Evolutionary conservation across 176 grass and related monocot genomes (phyloP), one percentile per base, ranked within the genome.

Genomic region (Bothriochloa decipiens): DNA sequence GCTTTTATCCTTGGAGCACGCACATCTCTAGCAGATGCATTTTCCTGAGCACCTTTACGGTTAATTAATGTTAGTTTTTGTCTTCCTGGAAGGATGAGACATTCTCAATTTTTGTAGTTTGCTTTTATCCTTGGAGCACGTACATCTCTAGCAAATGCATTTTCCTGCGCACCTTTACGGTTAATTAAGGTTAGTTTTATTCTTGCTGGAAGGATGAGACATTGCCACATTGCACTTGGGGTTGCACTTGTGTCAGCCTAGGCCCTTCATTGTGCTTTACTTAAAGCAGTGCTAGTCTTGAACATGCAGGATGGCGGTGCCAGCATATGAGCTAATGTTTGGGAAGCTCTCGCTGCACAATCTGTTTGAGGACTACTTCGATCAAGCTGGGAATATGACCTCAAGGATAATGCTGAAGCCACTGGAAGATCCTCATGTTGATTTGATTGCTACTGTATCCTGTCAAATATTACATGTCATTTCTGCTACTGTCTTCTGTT

Each of bases 291-390:
- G 49, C 41, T 18, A 23, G 46, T 42, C 9, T 70, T 69, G 75
- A 65, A 52, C 68, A 22, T 11, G 8, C 86, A 98, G 96, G 89
- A 95, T 95, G 93, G 79, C 81, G 0, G 91, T 95, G 62, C 96
- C 93, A 3, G 91, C 96, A 12, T 98, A 98, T 60, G 96, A 94
- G 15, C 72, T 98, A 79, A 86, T 98, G 78, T 98, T 98, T 73
- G 96, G 91, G 26, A 98, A 95, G 78, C 89, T 95, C 84, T 84
- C 83, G 1, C 87, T 93, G 37, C 81, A 67, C 22, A 85, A 65
- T 79, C 89, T 95, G 29, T 98, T 94, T 67, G 89, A 95, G 79
- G 96, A 98, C 68, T 98, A 95, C 86, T 95, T 98, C 41, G 96
- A 98, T 83, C 89, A 88, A 43, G 85, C 90, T 13, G 84, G 79